Evolutionary conservation across 257 asterid genomes (phyloP).

Genomic region (Salvia splendens): DNA sequence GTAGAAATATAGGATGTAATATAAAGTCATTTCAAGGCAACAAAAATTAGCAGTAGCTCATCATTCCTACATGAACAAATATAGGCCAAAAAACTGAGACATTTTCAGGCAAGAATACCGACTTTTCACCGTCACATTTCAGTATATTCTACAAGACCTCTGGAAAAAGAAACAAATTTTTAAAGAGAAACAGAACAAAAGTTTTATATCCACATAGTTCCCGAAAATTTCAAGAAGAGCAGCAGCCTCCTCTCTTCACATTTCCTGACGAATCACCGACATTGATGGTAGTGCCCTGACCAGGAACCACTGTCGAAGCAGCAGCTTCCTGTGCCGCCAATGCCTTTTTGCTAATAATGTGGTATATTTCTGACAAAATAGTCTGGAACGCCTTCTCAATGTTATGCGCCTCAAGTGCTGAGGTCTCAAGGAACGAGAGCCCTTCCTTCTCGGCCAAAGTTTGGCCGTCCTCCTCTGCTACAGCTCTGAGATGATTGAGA

Average conservation of each 20-base stretch:
- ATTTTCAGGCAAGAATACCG: slow-evolving; percentile 7
- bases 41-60: slow-evolving; percentile 26
- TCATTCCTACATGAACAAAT: slow-evolving; percentile 22
- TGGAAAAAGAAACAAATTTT: slow-evolving; percentile 21
- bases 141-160: slow-evolving; percentile 34
- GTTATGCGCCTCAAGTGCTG: slow-evolving; percentile 70
- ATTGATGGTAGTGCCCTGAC: slow-evolving; percentile 72
- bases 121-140: slow-evolving; percentile 22
- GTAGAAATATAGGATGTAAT: no score
- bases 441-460: slow-evolving; percentile 80
- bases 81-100: slow-evolving; percentile 19
- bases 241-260: slow-evolving; percentile 62
- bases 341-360: slow-evolving; percentile 79
- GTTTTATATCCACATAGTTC: slow-evolving; percentile 31
- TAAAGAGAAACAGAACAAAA: slow-evolving; percentile 30
- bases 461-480: slow-evolving; percentile 65
- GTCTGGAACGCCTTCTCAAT: slow-evolving; percentile 75
- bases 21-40: slow-evolving; percentile 6
- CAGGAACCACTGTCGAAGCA: slow-evolving; percentile 49
- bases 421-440: slow-evolving; percentile 76
- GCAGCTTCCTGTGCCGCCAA: slow-evolving; percentile 83
- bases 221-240: slow-evolving; percentile 46
- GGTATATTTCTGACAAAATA: slow-evolving; percentile 65
- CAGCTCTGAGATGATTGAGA: slow-evolving; percentile 74
- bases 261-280: slow-evolving; percentile 54